Conservation (phyloP, 371 early-diverging fungal genomes). For the Apophysomyces variabilis region DNA sequence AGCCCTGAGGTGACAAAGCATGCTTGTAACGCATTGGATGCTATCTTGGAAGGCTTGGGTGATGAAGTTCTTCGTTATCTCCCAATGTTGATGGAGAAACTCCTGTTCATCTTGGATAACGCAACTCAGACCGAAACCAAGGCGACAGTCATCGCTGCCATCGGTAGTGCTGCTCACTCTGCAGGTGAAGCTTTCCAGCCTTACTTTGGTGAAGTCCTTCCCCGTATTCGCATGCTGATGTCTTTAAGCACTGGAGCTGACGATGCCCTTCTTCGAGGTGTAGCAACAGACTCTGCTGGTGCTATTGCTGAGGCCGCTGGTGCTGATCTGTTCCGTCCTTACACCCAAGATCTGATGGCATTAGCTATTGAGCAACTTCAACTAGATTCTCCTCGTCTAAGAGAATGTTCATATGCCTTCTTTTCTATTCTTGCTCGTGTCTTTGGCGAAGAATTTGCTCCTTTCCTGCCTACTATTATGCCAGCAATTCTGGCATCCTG, state of each 20-base stretch:
- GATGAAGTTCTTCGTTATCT: slow-evolving; percentile 82
- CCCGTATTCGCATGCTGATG: slow-evolving; percentile 76
- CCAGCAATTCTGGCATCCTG: slow-evolving; percentile 79
- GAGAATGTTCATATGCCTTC: slow-evolving; percentile 87
- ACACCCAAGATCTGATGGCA: slow-evolving; percentile 72
- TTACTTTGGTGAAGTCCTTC: slow-evolving; percentile 78
- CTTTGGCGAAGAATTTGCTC: slow-evolving; percentile 82
- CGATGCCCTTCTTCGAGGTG: slow-evolving; percentile 81
- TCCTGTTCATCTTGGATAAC: slow-evolving; percentile 71
- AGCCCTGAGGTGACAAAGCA: slow-evolving; percentile 75
- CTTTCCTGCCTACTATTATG: slow-evolving; percentile 75
- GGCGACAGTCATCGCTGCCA: slow-evolving; percentile 78
- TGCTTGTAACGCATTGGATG: slow-evolving; percentile 86
- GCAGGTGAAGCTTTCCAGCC: slow-evolving; percentile 77
- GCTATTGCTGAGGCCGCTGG: slow-evolving; percentile 90
- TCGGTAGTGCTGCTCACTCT: slow-evolving; percentile 90
- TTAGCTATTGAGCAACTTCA: slow-evolving; percentile 81
- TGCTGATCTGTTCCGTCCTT: slow-evolving; percentile 79
- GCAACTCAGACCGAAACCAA: slow-evolving; percentile 66
- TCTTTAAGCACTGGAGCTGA: slow-evolving; percentile 62
- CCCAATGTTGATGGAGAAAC: slow-evolving; percentile 79
- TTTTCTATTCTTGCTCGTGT: slow-evolving; percentile 84
- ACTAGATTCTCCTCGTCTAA: slow-evolving; percentile 72
- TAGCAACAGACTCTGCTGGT: slow-evolving; percentile 86
- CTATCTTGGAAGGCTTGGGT: slow-evolving; percentile 83